phyloP scores from a whole-genome alignment of 192 early-diverging fungal species.

The Glomus cerebriforme region DNA sequence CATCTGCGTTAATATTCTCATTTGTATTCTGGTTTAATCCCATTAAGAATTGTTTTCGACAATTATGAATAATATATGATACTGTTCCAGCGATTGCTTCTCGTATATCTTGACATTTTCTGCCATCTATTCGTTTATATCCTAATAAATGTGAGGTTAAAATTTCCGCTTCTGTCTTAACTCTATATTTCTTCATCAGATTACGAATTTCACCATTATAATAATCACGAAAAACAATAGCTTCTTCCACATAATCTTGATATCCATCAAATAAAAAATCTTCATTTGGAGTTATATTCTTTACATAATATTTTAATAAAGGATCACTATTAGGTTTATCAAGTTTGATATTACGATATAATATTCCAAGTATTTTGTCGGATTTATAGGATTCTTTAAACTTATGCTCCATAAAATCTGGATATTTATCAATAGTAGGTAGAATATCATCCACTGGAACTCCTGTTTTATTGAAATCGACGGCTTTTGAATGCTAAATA shows the following conservation, averaged over 20 bases:
- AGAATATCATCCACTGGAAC: not conserved
- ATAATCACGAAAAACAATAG: not conserved
- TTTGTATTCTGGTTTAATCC: not conserved
- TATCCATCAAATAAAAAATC: not conserved
- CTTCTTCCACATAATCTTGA: slow-evolving; percentile 7
- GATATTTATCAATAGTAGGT: not conserved
- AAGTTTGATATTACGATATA: not conserved
- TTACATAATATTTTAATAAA: not conserved
- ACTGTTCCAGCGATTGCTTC: not conserved
- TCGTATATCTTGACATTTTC: slow-evolving; percentile 1
- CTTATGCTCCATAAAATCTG: slow-evolving; percentile 26
- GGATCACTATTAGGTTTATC: not conserved
- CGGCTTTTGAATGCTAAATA: slow-evolving; percentile 22
- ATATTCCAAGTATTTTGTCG: not conserved
- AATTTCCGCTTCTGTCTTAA: slow-evolving; percentile 25
- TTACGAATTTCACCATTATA: not conserved
- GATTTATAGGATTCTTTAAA: not conserved
- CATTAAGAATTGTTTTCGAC: not conserved
- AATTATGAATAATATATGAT: not conserved
- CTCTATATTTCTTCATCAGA: slow-evolving; percentile 14
- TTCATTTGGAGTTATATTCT: not conserved
- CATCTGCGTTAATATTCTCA: not conserved
- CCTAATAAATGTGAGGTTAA: not conserved
- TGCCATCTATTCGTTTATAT: not conserved
- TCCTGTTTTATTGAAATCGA: slow-evolving; percentile 28